Evolutionary conservation across 2,329 filamentous ascomycete species (phyloP).

Genomic region (Neopestalotiopsis clavispora): DNA sequence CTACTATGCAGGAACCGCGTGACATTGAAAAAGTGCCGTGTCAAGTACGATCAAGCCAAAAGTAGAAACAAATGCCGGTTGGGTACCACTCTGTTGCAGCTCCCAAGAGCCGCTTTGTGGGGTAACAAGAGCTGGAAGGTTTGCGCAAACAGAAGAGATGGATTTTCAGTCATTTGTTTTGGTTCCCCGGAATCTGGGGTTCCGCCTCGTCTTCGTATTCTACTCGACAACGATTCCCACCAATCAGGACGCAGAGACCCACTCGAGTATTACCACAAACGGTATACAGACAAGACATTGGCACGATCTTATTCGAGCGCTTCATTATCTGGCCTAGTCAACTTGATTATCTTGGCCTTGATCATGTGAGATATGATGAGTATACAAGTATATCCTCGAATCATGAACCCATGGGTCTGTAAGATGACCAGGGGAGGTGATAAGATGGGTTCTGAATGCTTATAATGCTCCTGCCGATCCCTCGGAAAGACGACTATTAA

Average conservation of each 20-base stretch:
- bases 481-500: not conserved
- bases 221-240: not conserved
- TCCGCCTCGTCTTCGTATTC: not conserved
- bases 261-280: not conserved
- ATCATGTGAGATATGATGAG: not conserved
- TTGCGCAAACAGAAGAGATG: not conserved
- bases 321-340: not conserved
- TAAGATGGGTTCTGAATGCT: not conserved
- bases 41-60: not conserved
- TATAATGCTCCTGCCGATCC: not conserved
- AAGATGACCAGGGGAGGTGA: no score
- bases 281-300: not conserved
- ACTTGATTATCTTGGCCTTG: not conserved
- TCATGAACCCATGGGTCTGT: not conserved
- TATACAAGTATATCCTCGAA: slow-evolving; percentile 6
- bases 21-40: not conserved
- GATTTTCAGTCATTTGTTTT: not conserved
- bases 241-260: slow-evolving; percentile 2
- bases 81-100: not conserved
- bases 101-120: not conserved
- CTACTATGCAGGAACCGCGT: not conserved
- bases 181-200: slow-evolving; percentile 13
- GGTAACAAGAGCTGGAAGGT: not conserved
- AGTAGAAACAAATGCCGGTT: not conserved
- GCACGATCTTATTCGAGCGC: slow-evolving; percentile 12